Percentiles rank a stretch among this genome's conserved stretches.
Conservation (phyloP, 805 yeast genomes). For the Monosporozyma siamensis region DNA sequence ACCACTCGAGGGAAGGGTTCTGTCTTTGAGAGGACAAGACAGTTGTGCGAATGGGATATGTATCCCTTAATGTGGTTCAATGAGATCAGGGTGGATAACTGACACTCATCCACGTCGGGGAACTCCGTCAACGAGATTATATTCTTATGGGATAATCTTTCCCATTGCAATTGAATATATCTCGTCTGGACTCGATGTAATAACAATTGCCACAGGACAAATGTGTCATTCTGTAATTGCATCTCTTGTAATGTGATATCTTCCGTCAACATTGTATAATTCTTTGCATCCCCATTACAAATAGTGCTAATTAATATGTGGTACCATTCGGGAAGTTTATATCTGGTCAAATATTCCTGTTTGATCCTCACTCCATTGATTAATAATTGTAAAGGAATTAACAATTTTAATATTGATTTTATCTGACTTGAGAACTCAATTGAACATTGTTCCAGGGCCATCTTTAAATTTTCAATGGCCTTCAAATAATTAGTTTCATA, state of each 20-base stretch:
- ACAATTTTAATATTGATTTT: conserved; percentile 40
- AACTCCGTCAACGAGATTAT: neutral
- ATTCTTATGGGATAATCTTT: conserved; percentile 32
- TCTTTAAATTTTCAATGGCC: conserved; percentile 42
- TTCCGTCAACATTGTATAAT: conserved; percentile 41
- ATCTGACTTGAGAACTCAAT: conserved; percentile 11
- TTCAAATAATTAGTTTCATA: conserved; percentile 44
- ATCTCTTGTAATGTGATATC: conserved; percentile 36
- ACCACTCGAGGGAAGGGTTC: conserved; percentile 82
- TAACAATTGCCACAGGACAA: conserved; percentile 47
- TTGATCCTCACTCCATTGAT: neutral
- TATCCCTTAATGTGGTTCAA: conserved; percentile 65
- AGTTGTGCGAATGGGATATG: conserved; percentile 63
- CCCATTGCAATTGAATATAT: neutral
- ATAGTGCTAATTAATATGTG: conserved; percentile 41
- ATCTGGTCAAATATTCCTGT: conserved; percentile 35
- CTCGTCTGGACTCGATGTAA: conserved; percentile 19
- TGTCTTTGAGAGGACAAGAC: conserved; percentile 65
- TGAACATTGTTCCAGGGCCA: conserved; percentile 33
- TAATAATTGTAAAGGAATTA: conserved; percentile 52
- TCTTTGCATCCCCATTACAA: conserved; percentile 44
- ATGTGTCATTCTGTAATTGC: conserved; percentile 44
- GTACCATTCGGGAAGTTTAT: conserved; percentile 38
- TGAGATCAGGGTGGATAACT: conserved; percentile 55
- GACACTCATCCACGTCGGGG: conserved; percentile 40